phyloP scores from a whole-genome alignment of 164 flowering plant species.

The Malania oleifera region DNA sequence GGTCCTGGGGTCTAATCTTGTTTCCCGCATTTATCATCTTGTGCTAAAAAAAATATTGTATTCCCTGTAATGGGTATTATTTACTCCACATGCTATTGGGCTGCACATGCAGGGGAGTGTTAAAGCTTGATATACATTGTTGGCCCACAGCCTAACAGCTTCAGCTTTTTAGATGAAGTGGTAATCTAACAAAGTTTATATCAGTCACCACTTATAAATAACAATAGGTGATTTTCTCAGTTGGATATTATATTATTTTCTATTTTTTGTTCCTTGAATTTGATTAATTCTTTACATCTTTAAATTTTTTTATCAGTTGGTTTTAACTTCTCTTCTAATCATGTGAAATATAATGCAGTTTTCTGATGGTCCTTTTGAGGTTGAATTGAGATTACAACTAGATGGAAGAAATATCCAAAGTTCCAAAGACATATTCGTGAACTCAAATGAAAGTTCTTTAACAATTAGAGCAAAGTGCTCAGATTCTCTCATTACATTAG shows the following conservation, averaged over 20 bases:
- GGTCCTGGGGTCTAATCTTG: too few species aligned
- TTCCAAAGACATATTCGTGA: slow-evolving; percentile 57
- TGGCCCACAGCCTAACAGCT: too few species aligned
- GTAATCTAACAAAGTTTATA: too few species aligned
- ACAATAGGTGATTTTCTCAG: background rate
- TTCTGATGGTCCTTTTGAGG: slow-evolving; percentile 66
- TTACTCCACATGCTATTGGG: too few species aligned
- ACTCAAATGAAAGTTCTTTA: slow-evolving; percentile 61
- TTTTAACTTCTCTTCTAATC: background rate
- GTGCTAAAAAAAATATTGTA: too few species aligned
- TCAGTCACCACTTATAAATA: too few species aligned
- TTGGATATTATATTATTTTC: background rate
- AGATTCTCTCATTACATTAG: slow-evolving; percentile 47
- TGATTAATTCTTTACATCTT: background rate
- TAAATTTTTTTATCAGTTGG: background rate
- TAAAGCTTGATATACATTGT: too few species aligned
- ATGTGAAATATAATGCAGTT: slow-evolving; percentile 48
- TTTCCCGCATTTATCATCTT: too few species aligned
- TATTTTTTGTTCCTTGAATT: too few species aligned
- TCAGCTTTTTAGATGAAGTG: too few species aligned
- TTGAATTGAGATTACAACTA: slow-evolving; percentile 69
- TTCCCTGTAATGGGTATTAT: too few species aligned
- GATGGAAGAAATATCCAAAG: slow-evolving; percentile 28
- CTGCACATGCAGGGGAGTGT: too few species aligned
- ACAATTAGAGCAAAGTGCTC: slow-evolving; percentile 32